Percentiles rank a stretch among this genome's conserved stretches.
phyloP scores from a whole-genome alignment of 78 protist species.

The Planoprotostelium fungivorum region DNA sequence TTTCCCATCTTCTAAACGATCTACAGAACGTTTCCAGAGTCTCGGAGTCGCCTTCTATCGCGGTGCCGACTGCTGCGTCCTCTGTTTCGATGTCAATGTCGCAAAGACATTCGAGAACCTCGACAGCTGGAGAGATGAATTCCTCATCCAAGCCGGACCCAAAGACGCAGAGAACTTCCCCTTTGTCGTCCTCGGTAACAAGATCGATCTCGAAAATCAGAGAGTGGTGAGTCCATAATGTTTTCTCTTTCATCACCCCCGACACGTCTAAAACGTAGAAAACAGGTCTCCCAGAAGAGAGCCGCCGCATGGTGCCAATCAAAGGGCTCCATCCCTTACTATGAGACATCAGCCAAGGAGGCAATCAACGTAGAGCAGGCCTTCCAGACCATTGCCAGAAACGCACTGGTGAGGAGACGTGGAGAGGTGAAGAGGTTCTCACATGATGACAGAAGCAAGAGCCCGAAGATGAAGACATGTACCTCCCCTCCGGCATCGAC shows the following conservation, averaged over 20 bases:
- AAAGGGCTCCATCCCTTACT: slow-evolving; percentile 92
- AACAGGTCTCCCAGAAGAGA: slow-evolving; percentile 61
- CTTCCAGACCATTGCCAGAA: slow-evolving; percentile 88
- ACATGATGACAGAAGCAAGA: not conserved
- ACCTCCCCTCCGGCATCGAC: not conserved
- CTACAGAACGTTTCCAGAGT: slow-evolving; percentile 98
- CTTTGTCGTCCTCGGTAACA: slow-evolving; percentile 97
- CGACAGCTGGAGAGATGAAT: slow-evolving; percentile 98
- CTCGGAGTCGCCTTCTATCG: slow-evolving; percentile 99
- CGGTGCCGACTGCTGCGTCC: slow-evolving; percentile 97
- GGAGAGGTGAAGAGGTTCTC: not conserved
- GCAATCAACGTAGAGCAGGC: slow-evolving; percentile 98
- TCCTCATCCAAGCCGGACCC: slow-evolving; percentile 96
- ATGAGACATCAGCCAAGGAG: slow-evolving; percentile 99
- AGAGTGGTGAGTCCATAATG: slow-evolving; percentile 63
- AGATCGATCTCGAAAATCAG: slow-evolving; percentile 90
- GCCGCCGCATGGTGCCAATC: slow-evolving; percentile 94
- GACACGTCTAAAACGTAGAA: too few species aligned
- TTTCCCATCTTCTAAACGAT: not conserved
- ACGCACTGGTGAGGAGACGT: slow-evolving; percentile 56
- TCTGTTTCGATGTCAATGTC: slow-evolving; percentile 94
- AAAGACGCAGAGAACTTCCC: slow-evolving; percentile 95
- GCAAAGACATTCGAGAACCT: slow-evolving; percentile 93
- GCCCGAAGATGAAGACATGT: not conserved
- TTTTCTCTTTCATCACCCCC: not conserved